phyloP scores from a whole-genome alignment of 805 yeast species.

The Candida xiaguanensis region DNA sequence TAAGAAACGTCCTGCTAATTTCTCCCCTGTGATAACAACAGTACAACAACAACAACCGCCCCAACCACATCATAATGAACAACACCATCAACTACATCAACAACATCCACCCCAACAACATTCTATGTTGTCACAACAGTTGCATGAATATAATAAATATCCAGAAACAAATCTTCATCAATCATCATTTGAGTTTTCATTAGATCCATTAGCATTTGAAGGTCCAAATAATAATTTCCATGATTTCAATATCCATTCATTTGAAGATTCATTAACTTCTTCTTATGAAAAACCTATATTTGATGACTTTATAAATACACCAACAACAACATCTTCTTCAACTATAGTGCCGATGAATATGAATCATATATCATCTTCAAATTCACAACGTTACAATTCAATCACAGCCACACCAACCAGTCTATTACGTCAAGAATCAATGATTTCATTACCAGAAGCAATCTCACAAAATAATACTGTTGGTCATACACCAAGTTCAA shows the following conservation, averaged over 20 bases:
- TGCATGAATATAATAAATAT: conserved; percentile 1
- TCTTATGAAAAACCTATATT: conserved; percentile 8
- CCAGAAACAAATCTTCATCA: background rate
- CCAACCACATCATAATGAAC: conserved; percentile 1
- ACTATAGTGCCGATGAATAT: conserved; percentile 3
- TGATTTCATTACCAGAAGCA: conserved; percentile 29
- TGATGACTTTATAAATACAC: conserved; percentile 7
- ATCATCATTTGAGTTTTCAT: conserved; percentile 24
- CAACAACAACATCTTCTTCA: conserved; percentile 3
- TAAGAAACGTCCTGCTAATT: conserved; percentile 18
- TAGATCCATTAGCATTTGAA: conserved; percentile 49
- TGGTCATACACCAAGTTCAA: background rate
- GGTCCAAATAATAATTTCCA: conserved; percentile 29
- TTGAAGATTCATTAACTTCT: conserved; percentile 5
- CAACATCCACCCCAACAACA: background rate
- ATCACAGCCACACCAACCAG: conserved; percentile 17
- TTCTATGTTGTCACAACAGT: conserved; percentile 2
- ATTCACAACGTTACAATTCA: background rate
- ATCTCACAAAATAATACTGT: background rate
- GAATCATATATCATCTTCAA: conserved; percentile 7
- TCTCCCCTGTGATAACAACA: conserved; percentile 13
- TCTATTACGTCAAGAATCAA: conserved; percentile 24
- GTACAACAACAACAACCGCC: background rate
- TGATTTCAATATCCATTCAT: conserved; percentile 8
- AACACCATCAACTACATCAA: background rate